Conservation (phyloP, 345 rosid genomes). For the Schrenkiella parvula region DNA sequence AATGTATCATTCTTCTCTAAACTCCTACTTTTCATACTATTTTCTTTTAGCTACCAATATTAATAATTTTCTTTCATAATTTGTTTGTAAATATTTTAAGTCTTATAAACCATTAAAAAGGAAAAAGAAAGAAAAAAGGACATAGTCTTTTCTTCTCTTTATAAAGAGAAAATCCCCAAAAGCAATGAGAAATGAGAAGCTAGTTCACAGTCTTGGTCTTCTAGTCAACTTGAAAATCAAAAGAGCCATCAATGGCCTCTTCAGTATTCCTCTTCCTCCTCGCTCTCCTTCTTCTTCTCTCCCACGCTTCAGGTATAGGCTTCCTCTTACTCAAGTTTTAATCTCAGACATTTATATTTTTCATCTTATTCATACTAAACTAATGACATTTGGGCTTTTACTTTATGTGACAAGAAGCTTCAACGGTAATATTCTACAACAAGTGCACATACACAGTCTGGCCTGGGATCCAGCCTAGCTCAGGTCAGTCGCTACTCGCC, state of each 20-base stretch:
- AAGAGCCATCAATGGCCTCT: constrained; percentile 27
- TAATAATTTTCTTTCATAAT: background rate
- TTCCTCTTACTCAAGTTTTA: background rate
- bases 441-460: constrained; percentile 41
- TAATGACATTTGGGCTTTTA: background rate
- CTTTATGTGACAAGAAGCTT: constrained; percentile 16
- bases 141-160: background rate
- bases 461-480: constrained; percentile 45
- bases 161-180: constrained; percentile 16
- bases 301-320: constrained; percentile 33
- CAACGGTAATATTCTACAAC: constrained; percentile 37
- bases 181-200: constrained; percentile 16
- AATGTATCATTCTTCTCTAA: background rate
- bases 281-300: constrained; percentile 20
- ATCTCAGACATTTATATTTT: background rate
- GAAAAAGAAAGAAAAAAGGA: background rate
- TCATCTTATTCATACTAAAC: background rate
- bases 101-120: background rate
- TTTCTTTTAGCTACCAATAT: too few species aligned
- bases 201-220: constrained; percentile 1
- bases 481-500: constrained; percentile 31
- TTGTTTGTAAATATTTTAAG: background rate
- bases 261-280: background rate
- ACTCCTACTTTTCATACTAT: too few species aligned
- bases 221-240: background rate